These are phyloP conservation scores for Fusarium cicatricum DNA, from an alignment of 2,329 filamentous ascomycete species.

Conservation along the genomic window DNA sequence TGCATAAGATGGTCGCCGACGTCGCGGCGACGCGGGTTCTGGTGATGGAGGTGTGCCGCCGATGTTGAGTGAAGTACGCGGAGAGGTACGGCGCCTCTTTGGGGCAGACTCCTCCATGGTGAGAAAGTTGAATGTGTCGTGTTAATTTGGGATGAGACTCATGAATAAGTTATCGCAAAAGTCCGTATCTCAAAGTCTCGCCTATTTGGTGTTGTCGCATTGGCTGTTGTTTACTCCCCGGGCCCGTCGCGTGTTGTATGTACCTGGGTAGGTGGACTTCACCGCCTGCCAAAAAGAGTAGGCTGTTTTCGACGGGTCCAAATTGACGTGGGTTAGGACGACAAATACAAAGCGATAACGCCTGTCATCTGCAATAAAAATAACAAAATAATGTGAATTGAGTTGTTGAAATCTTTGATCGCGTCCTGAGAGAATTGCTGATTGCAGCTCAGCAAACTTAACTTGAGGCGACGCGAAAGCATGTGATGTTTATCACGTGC, in stretches of 20 bases:
- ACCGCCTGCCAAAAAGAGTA: slow-evolving; percentile 35
- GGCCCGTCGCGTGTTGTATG: slow-evolving; percentile 32
- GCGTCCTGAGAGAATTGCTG: not conserved
- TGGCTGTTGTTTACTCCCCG: slow-evolving; percentile 39
- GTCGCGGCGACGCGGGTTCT: slow-evolving; percentile 44
- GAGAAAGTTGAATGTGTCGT: not conserved
- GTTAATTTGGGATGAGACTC: slow-evolving; percentile 4
- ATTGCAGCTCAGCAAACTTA: not conserved
- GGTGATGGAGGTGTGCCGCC: slow-evolving; percentile 33
- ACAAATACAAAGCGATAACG: not conserved
- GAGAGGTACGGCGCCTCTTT: slow-evolving; percentile 71
- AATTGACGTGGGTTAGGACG: not conserved
- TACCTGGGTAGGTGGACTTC: slow-evolving; percentile 39
- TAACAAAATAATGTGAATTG: not conserved
- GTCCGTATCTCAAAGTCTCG: not conserved
- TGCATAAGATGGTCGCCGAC: slow-evolving; percentile 64
- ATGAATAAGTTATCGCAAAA: slow-evolving; percentile 13
- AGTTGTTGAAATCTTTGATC: not conserved
- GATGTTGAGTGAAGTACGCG: slow-evolving; percentile 48
- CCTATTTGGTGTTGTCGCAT: slow-evolving; percentile 33
- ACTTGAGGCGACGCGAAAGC: slow-evolving; percentile 17
- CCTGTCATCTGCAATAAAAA: not conserved
- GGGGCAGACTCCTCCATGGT: slow-evolving; percentile 63
- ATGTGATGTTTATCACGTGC: slow-evolving; percentile 25
- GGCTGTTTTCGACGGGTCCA: not conserved